A percentile compares a stretch with the other conserved stretches of the same genome.
These are phyloP conservation scores for Medicago arabica DNA, from an alignment of 306 rosid species.

Conservation along the genomic window DNA sequence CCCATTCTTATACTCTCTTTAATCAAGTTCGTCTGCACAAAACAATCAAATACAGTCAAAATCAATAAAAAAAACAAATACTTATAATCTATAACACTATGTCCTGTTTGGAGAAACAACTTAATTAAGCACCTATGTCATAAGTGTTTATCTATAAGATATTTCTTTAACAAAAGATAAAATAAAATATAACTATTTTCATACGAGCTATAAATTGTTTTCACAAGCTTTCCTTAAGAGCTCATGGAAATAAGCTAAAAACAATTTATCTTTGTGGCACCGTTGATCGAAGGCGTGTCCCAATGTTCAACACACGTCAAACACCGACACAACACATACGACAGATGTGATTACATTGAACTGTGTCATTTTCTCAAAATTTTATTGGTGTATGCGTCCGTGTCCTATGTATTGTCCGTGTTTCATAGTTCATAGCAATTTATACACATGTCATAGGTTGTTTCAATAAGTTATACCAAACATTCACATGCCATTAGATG, in stretches of 20 bases:
- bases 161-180: neutral
- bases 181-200: neutral
- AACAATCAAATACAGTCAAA: neutral
- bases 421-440: neutral
- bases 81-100: neutral
- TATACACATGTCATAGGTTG: neutral
- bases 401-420: too few species aligned
- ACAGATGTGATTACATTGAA: too few species aligned
- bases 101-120: neutral
- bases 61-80: neutral
- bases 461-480: neutral
- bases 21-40: slow-evolving; percentile 88
- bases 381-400: too few species aligned
- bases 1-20: slow-evolving; percentile 99
- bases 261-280: neutral
- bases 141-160: neutral
- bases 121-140: neutral
- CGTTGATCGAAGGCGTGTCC: too few species aligned
- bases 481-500: neutral
- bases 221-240: neutral
- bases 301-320: too few species aligned
- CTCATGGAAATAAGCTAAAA: neutral
- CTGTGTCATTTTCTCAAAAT: too few species aligned
- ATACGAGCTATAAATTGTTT: neutral
- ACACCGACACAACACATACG: too few species aligned